These are phyloP conservation scores for Thymus mandschuricus DNA, from an alignment of 257 asterid species.

Conservation along the genomic window DNA sequence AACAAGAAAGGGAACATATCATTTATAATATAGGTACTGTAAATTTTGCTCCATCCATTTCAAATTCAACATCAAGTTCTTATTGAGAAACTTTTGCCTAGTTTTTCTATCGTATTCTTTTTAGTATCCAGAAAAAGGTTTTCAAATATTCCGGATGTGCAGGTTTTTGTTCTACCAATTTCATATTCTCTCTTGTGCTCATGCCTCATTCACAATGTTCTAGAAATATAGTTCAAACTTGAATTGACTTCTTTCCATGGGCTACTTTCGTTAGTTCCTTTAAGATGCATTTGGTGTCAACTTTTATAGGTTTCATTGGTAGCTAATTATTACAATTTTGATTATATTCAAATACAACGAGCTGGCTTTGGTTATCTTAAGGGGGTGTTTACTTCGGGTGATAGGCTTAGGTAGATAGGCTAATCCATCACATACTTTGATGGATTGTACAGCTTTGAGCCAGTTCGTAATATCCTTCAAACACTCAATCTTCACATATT, in stretches of 20 bases:
- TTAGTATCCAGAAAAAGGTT: too few species aligned
- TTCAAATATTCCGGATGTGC: neutral
- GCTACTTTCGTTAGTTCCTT: neutral
- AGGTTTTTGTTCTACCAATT: constrained; percentile 3
- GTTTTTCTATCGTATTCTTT: neutral
- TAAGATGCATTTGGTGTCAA: neutral
- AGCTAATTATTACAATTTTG: neutral
- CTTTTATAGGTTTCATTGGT: neutral
- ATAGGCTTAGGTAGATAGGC: neutral
- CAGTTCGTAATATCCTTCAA: neutral
- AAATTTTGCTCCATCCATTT: neutral
- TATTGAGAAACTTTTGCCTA: neutral
- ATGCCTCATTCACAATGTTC: constrained; percentile 3
- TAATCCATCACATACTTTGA: neutral
- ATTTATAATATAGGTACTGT: constrained; percentile 66
- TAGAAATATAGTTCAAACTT: constrained; percentile 6
- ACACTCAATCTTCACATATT: neutral
- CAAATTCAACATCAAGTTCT: neutral
- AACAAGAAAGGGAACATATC: constrained; percentile 54
- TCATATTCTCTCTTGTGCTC: neutral
- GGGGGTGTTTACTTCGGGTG: neutral
- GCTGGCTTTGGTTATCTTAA: constrained; percentile 8
- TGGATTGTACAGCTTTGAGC: neutral
- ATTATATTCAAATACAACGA: neutral
- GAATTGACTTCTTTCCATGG: neutral